A percentile compares a stretch with the other conserved stretches of the same genome.
These are phyloP conservation scores for Pulicaria dysenterica DNA, from an alignment of 129 eudicot species.

Conservation along the genomic window DNA sequence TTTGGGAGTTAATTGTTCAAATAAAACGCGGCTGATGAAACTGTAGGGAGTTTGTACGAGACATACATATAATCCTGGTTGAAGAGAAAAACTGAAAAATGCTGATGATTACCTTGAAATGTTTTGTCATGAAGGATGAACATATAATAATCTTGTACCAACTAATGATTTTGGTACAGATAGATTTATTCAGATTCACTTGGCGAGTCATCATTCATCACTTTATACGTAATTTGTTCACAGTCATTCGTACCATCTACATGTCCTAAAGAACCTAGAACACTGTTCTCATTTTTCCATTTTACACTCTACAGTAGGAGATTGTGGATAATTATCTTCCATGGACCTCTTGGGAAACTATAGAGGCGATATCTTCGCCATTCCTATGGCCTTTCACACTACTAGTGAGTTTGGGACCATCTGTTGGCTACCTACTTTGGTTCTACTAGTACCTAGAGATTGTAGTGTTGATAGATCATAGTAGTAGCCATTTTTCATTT, in stretches of 20 bases:
- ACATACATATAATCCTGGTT: not conserved
- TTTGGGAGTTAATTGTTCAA: not conserved
- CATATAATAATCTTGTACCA: not conserved
- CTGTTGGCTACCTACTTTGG: slow-evolving; percentile 6
- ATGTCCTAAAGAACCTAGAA: not conserved
- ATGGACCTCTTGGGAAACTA: not conserved
- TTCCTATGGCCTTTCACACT: not conserved
- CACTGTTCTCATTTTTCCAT: not conserved
- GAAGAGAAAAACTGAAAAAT: slow-evolving; percentile 1
- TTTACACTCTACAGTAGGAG: not conserved
- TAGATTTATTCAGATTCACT: slow-evolving; percentile 8
- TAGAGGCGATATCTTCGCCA: not conserved
- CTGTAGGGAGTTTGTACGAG: slow-evolving; percentile 12
- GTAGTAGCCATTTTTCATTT: too few relatives aligned
- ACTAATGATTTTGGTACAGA: slow-evolving; percentile 21
- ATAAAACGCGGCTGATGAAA: not conserved
- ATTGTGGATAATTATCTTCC: not conserved
- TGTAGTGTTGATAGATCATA: too few relatives aligned
- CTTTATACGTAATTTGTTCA: not conserved
- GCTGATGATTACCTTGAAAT: not conserved
- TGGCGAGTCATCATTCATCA: slow-evolving; percentile 9
- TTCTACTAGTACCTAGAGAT: slow-evolving; percentile 5
- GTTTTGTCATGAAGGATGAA: slow-evolving; percentile 3
- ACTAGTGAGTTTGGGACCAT: slow-evolving; percentile 11
- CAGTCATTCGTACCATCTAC: not conserved